Base-by-base conservation (phyloP, 441 rosid species). In the Flueggea neowawraea region DNA sequence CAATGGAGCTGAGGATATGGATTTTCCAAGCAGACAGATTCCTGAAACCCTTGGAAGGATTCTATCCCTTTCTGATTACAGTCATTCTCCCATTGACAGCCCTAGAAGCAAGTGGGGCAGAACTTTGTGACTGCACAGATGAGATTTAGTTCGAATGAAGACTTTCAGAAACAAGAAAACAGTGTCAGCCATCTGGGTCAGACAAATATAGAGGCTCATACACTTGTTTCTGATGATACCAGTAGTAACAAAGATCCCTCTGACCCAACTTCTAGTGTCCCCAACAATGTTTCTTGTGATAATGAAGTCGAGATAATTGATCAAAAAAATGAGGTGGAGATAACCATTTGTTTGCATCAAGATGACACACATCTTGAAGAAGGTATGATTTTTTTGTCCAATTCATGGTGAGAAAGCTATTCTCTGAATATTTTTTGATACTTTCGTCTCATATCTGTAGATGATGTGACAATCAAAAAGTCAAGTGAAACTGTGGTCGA, bases 21-120 rank as follows among this genome's bases (percentile, higher is more conserved):
- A 69, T 66, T 66, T 72, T 72, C 79, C 89, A 32, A 75, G 68
- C 47, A 66, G 78, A 57, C 79, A 75, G 54, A 57, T 65, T 47
- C 84, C 86, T 4, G 87, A 69, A 81, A 73, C 95, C 52, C 80
- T 92, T 2, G 98, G 94, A 57, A 78, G 84, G 71, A 90, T 91
- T 63, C 97, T 95, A 48, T 80, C 93, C 16, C 84, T 88, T 71
- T 89, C 98, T 22, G 93, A 91, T 55, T 82, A 84, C 71, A 76
- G 65, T 60, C 61, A 55, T 69, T 86, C 98, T 55, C 91, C 96
- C 55, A 31, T 75, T 57, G 75, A 73, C 58, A 95, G 99, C 69
- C 93, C 99, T 7, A 80, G 82, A 72, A 83, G 80, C 68, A 83
- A 81, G 67, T 66, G 56, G 65, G 76, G 58, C 77, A 67, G 16